Evolutionary conservation across 2,329 filamentous ascomycete genomes (phyloP).

Genomic region (Pseudopyricularia javanii): DNA sequence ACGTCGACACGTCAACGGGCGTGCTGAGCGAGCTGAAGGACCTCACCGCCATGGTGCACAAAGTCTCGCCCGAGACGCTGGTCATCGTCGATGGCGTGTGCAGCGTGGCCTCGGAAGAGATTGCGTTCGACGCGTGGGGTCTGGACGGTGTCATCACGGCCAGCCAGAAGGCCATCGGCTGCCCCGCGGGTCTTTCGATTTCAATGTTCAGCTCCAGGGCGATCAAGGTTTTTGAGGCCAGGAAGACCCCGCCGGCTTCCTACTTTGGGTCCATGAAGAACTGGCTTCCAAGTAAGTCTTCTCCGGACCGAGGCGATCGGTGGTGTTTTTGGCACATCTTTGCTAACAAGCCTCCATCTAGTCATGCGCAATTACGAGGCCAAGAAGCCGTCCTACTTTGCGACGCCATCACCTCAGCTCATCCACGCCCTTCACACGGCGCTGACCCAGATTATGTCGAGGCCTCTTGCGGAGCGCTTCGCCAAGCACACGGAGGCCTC

Average conservation of each 20-base stretch:
- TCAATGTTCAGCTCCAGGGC: constrained; percentile 86
- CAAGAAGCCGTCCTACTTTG: constrained; percentile 95
- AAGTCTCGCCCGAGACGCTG: constrained; percentile 81
- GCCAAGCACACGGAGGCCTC: constrained; percentile 67
- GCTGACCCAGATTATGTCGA: constrained; percentile 72
- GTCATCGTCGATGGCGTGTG: constrained; percentile 93
- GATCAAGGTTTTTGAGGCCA: constrained; percentile 64
- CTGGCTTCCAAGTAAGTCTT: constrained; percentile 70
- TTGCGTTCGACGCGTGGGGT: constrained; percentile 89
- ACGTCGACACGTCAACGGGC: constrained; percentile 94
- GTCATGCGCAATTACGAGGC: constrained; percentile 99
- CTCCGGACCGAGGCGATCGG: too few relatives aligned
- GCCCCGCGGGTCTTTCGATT: constrained; percentile 86
- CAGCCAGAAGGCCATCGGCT: constrained; percentile 93
- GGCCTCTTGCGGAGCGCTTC: constrained; percentile 72
- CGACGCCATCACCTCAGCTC: constrained; percentile 88
- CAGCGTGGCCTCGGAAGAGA: constrained; percentile 92
- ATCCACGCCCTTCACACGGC: constrained; percentile 86
- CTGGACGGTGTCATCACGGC: constrained; percentile 89
- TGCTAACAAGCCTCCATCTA: constrained; percentile 15
- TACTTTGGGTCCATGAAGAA: constrained; percentile 98
- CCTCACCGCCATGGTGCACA: constrained; percentile 70
- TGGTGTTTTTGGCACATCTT: background rate
- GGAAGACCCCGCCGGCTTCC: constrained; percentile 70
- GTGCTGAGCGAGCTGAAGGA: constrained; percentile 84